phyloP scores from a whole-genome alignment of 768 basidiomycete species.

The Lactifluus volemus region DNA sequence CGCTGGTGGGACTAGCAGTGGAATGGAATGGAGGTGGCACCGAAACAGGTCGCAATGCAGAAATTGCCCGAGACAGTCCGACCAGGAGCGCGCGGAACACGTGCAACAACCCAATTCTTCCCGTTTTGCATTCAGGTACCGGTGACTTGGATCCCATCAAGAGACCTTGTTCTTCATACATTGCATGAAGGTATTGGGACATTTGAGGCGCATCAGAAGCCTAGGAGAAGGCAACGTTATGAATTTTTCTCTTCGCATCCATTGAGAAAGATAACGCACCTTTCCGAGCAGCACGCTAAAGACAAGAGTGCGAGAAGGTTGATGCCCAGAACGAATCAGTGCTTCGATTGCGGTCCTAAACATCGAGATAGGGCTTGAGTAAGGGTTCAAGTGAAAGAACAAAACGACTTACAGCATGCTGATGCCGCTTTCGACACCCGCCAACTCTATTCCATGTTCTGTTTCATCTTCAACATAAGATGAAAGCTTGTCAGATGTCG shows the following conservation, averaged over 20 bases:
- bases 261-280: background rate
- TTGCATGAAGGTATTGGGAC: background rate
- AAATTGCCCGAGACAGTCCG: background rate
- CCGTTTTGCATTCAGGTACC: background rate
- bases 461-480: background rate
- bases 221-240: background rate
- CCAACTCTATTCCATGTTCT: background rate
- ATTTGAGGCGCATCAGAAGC: background rate
- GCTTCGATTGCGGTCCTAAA: background rate
- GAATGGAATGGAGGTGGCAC: background rate
- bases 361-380: background rate
- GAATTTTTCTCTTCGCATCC: background rate
- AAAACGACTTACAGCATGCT: background rate
- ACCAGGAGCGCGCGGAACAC: background rate
- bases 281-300: slow-evolving; percentile 2
- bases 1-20: too few species aligned
- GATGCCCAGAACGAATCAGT: background rate
- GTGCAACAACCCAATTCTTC: background rate
- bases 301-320: background rate
- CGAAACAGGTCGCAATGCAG: too few species aligned
- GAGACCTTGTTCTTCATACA: too few species aligned
- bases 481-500: background rate
- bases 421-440: background rate
- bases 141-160: background rate
- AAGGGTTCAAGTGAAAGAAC: background rate